phyloP scores from a whole-genome alignment of 768 basidiomycete genomes.

The Russula compacta region DNA sequence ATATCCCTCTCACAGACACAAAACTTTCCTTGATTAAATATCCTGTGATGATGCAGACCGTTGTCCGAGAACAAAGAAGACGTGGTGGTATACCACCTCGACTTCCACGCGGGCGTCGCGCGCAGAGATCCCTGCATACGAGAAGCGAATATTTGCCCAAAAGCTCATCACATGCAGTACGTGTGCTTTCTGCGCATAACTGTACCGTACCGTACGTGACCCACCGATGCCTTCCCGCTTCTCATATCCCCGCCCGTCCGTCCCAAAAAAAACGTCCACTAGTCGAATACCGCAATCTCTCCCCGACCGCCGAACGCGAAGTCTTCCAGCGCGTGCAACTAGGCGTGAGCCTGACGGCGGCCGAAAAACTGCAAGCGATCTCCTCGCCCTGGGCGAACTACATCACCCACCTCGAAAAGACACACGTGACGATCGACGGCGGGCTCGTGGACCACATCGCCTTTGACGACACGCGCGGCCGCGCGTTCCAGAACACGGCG shows the following conservation, averaged over 20 bases:
- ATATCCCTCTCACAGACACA: constrained; percentile 21
- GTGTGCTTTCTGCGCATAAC: not conserved
- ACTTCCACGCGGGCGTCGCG: constrained; percentile 36
- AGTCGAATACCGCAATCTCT: constrained; percentile 63
- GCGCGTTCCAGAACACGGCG: constrained; percentile 67
- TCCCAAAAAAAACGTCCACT: not conserved
- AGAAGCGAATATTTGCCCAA: constrained; percentile 40
- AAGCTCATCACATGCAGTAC: constrained; percentile 60
- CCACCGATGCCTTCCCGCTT: not conserved
- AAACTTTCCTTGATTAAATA: not conserved
- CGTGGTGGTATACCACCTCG: constrained; percentile 52
- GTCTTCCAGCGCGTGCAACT: constrained; percentile 78
- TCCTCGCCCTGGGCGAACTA: constrained; percentile 61
- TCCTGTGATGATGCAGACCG: constrained; percentile 34
- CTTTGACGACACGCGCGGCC: constrained; percentile 59
- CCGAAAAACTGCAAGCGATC: constrained; percentile 76
- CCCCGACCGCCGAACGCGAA: constrained; percentile 56
- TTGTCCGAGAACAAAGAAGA: constrained; percentile 47
- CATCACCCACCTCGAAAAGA: constrained; percentile 48
- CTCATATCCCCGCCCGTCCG: not conserved
- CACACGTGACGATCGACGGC: constrained; percentile 46
- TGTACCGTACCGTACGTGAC: not conserved
- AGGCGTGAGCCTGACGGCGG: constrained; percentile 62
- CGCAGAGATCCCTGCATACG: constrained; percentile 42
- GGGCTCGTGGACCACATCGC: constrained; percentile 49